phyloP scores from a whole-genome alignment of 495 filamentous ascomycete species.

The Neurospora sp. region DNA sequence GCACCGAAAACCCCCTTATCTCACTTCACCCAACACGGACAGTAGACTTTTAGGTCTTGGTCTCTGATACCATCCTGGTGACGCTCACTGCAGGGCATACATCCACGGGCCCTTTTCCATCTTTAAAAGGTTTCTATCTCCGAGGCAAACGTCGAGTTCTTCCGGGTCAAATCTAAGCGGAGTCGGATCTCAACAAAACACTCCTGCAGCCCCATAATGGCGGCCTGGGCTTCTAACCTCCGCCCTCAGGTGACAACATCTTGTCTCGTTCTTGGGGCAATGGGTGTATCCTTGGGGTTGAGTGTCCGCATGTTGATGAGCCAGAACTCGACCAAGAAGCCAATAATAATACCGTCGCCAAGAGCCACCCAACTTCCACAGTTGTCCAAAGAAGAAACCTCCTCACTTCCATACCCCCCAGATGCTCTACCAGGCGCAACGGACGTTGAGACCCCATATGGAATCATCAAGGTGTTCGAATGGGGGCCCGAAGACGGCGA shows the following conservation, averaged over 20 bases:
- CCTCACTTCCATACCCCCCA: conserved; percentile 53
- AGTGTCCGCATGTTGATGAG: conserved; percentile 1
- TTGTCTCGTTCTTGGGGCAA: conserved; percentile 11
- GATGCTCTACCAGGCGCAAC: conserved; percentile 64
- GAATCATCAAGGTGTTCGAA: conserved; percentile 66
- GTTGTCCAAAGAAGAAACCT: conserved; percentile 9
- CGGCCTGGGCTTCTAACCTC: conserved; percentile 3
- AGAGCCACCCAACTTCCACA: conserved; percentile 12
- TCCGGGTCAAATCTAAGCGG: background rate
- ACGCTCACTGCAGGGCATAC: background rate
- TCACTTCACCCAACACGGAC: background rate
- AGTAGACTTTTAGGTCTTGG: background rate
- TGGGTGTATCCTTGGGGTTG: conserved; percentile 12
- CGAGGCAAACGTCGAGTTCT: background rate
- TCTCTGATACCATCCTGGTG: background rate
- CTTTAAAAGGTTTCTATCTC: background rate
- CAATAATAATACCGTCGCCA: conserved; percentile 13
- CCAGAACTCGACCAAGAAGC: background rate
- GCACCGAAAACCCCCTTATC: background rate
- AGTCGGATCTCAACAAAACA: background rate
- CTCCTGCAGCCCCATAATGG: conserved; percentile 1
- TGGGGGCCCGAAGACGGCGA: conserved; percentile 64
- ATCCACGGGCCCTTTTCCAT: background rate
- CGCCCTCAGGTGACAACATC: background rate
- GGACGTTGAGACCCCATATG: conserved; percentile 65